Conservation (phyloP, 768 basidiomycete genomes). For the Kwoniella sp. region DNA sequence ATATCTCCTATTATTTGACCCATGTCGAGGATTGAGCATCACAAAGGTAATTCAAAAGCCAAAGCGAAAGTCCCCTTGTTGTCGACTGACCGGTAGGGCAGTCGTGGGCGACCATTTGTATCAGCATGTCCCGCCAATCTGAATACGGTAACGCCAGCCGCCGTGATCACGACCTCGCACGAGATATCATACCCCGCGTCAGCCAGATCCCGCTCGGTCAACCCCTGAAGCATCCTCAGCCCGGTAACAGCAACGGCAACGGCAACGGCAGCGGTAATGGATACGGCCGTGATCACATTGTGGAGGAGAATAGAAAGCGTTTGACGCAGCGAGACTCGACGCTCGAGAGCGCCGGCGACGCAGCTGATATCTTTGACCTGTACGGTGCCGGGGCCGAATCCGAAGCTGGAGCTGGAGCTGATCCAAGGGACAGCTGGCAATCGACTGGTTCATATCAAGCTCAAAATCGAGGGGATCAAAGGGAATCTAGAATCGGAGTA, state of each 20-base stretch:
- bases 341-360: conserved; percentile 34
- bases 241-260: neutral
- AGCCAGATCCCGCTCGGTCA: neutral
- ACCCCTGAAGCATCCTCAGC: neutral
- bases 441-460: conserved; percentile 1
- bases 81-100: too few relatives aligned
- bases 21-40: too few relatives aligned
- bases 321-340: conserved; percentile 27
- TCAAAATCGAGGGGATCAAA: neutral
- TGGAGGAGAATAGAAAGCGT: neutral
- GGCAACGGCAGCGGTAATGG: conserved; percentile 21
- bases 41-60: too few relatives aligned
- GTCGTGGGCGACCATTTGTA: too few relatives aligned
- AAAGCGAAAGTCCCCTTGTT: too few relatives aligned
- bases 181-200: neutral
- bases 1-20: too few relatives aligned
- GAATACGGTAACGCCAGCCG: neutral
- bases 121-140: neutral
- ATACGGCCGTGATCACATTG: neutral
- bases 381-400: conserved; percentile 20
- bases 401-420: neutral
- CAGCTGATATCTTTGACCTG: conserved; percentile 43
- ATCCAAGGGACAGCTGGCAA: conserved; percentile 3
- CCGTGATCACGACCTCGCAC: too few relatives aligned
- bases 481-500: conserved; percentile 9